These are phyloP conservation scores for Bjerkandera adusta DNA, from an alignment of 1,284 basidiomycete genomes.

Conservation along the genomic window DNA sequence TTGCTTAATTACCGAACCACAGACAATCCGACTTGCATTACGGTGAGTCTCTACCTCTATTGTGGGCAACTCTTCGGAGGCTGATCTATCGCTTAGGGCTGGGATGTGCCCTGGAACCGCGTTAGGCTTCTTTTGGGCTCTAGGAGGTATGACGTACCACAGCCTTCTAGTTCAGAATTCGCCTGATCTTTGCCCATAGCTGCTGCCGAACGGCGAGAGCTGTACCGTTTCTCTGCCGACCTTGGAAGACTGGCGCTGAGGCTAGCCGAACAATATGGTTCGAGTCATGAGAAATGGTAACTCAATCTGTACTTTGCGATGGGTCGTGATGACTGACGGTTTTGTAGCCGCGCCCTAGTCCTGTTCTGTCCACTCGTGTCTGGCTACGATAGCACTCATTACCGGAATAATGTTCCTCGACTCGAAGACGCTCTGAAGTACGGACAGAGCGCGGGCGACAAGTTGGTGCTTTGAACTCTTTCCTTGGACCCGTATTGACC, in stretches of 20 bases:
- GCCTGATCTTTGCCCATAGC: slow-evolving; percentile 31
- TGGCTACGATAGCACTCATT: slow-evolving; percentile 63
- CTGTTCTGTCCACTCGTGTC: slow-evolving; percentile 62
- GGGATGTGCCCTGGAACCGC: slow-evolving; percentile 68
- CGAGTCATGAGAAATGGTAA: slow-evolving; percentile 64
- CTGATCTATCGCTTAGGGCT: slow-evolving; percentile 34
- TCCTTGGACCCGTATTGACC: not conserved
- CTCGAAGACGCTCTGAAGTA: slow-evolving; percentile 62
- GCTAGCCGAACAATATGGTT: slow-evolving; percentile 62
- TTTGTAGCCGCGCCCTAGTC: slow-evolving; percentile 53
- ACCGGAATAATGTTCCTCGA: slow-evolving; percentile 58
- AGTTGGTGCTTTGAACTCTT: slow-evolving; percentile 33
- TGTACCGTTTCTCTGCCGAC: slow-evolving; percentile 65
- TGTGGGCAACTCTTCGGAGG: too few species aligned
- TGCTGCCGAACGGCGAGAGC: slow-evolving; percentile 55
- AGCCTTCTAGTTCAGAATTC: not conserved
- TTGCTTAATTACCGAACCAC: not conserved
- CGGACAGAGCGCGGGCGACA: slow-evolving; percentile 65
- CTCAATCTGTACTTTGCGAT: slow-evolving; percentile 12
- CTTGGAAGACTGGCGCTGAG: slow-evolving; percentile 63
- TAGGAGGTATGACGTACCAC: slow-evolving; percentile 43
- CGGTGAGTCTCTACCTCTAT: slow-evolving; percentile 41
- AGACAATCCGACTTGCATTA: slow-evolving; percentile 66
- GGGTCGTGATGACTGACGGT: slow-evolving; percentile 8
- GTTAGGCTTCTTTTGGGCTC: slow-evolving; percentile 68